Conservation (phyloP, 2,329 filamentous ascomycete genomes). For the Scedosporium dehoogii region DNA sequence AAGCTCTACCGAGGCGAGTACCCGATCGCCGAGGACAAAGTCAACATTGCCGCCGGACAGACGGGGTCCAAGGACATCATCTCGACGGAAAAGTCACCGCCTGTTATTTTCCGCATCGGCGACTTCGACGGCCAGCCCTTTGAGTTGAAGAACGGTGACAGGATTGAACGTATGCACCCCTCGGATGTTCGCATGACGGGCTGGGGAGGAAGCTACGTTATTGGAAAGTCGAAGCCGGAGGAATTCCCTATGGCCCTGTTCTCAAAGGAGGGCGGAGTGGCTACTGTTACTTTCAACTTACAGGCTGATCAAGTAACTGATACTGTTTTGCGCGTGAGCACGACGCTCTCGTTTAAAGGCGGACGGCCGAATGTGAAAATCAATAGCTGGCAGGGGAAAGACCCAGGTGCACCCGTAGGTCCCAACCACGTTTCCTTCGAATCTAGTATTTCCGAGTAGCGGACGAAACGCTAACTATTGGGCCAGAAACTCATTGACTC, state of each 20-base stretch:
- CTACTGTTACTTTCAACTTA: slow-evolving; percentile 51
- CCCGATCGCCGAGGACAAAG: slow-evolving; percentile 37
- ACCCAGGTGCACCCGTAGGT: slow-evolving; percentile 45
- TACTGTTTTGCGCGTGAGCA: slow-evolving; percentile 50
- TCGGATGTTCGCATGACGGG: slow-evolving; percentile 52
- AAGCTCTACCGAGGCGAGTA: slow-evolving; percentile 52
- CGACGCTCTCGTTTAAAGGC: slow-evolving; percentile 52
- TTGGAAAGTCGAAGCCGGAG: slow-evolving; percentile 39
- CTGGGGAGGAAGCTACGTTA: slow-evolving; percentile 53
- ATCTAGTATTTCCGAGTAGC: too few species aligned
- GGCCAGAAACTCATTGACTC: slow-evolving; percentile 37
- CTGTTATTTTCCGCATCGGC: slow-evolving; percentile 53
- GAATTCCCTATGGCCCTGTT: slow-evolving; percentile 59
- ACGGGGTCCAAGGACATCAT: slow-evolving; percentile 40
- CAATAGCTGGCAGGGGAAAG: slow-evolving; percentile 39
- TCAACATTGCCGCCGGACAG: slow-evolving; percentile 38
- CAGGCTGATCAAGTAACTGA: slow-evolving; percentile 38
- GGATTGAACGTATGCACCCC: slow-evolving; percentile 59
- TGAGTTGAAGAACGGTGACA: slow-evolving; percentile 57
- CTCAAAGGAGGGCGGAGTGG: slow-evolving; percentile 46
- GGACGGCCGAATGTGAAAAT: slow-evolving; percentile 45
- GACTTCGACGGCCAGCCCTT: slow-evolving; percentile 55
- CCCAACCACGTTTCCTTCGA: too few species aligned
- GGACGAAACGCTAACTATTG: not conserved
- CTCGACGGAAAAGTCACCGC: slow-evolving; percentile 31